A percentile compares a stretch with the other conserved stretches of the same genome.
These are phyloP conservation scores for Dothistroma pini DNA, from an alignment of 2,329 filamentous ascomycete genomes.

Conservation along the genomic window DNA sequence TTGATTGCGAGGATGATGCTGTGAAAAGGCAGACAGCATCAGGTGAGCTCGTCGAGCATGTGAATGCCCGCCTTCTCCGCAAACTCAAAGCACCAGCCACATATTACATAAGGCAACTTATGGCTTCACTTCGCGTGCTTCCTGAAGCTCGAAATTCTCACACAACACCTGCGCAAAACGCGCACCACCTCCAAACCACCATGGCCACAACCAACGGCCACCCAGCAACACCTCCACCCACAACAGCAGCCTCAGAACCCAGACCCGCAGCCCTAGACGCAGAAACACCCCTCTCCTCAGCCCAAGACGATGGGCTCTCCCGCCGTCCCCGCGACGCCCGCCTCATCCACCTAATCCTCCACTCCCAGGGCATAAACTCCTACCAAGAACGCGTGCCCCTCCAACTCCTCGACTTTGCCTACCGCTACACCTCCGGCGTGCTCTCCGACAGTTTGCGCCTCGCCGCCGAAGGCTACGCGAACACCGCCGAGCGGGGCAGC, in stretches of 20 bases:
- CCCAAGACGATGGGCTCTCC: conserved; percentile 35
- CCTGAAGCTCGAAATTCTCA: neutral
- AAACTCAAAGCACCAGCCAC: neutral
- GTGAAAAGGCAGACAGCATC: neutral
- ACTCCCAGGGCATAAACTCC: conserved; percentile 70
- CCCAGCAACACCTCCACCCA: conserved; percentile 30
- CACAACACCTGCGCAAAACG: neutral
- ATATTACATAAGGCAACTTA: neutral
- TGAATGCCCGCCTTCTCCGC: conserved; percentile 4
- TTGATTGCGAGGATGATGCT: neutral
- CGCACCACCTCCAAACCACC: neutral
- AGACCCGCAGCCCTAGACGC: conserved; percentile 18
- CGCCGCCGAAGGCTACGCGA: conserved; percentile 63
- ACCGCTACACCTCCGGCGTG: conserved; percentile 71
- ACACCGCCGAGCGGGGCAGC: conserved; percentile 21
- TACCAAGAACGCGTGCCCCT: conserved; percentile 81
- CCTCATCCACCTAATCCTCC: conserved; percentile 74
- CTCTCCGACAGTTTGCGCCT: conserved; percentile 69
- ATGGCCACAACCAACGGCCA: conserved; percentile 29
- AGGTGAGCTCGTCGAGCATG: neutral
- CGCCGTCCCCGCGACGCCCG: conserved; percentile 72
- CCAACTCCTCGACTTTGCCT: conserved; percentile 80
- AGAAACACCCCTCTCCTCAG: conserved; percentile 32
- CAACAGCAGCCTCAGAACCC: conserved; percentile 19
- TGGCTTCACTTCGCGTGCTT: neutral